Evolutionary conservation across 805 yeast genomes (phyloP).

Genomic region (Alloascoidea africana): DNA sequence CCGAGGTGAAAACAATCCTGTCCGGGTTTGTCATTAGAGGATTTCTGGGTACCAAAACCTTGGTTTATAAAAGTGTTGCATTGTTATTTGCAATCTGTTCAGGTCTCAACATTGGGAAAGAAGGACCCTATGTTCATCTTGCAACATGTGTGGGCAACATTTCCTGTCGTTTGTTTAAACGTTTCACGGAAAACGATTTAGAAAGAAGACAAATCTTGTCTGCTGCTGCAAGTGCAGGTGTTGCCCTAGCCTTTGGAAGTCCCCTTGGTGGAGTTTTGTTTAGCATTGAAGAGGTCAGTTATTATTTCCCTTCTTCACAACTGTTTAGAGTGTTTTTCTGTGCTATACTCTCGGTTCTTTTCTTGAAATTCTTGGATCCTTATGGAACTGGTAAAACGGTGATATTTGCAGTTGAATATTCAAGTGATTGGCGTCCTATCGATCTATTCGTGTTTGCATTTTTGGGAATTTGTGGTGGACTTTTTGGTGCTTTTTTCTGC

Average conservation of each 20-base stretch:
- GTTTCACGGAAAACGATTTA: slow-evolving; percentile 30
- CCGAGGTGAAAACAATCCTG: slow-evolving; percentile 43
- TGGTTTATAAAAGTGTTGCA: slow-evolving; percentile 31
- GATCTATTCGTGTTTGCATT: slow-evolving; percentile 30
- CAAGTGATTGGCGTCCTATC: slow-evolving; percentile 34
- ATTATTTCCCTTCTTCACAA: slow-evolving; percentile 37
- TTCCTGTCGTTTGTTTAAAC: slow-evolving; percentile 28
- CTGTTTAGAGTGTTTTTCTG: slow-evolving; percentile 39
- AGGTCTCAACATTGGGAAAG: slow-evolving; percentile 43
- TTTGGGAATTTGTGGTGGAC: slow-evolving; percentile 37
- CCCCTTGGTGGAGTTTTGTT: slow-evolving; percentile 46
- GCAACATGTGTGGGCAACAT: slow-evolving; percentile 46
- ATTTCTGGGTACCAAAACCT: slow-evolving; percentile 35
- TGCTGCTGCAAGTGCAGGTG: slow-evolving; percentile 44
- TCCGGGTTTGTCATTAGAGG: slow-evolving; percentile 42
- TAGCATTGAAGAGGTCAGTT: slow-evolving; percentile 40
- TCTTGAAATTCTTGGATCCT: slow-evolving; percentile 36
- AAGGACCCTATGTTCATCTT: slow-evolving; percentile 47
- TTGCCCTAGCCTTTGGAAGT: slow-evolving; percentile 44
- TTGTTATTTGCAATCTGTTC: slow-evolving; percentile 39
- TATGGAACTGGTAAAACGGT: slow-evolving; percentile 47
- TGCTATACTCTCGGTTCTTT: slow-evolving; percentile 36
- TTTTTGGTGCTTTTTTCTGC: slow-evolving; percentile 35
- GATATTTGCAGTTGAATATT: slow-evolving; percentile 32
- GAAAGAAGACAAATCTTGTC: slow-evolving; percentile 36